These are phyloP conservation scores for Coemansia umbellata DNA, from an alignment of 192 early-diverging fungal genomes.

Conservation along the genomic window DNA sequence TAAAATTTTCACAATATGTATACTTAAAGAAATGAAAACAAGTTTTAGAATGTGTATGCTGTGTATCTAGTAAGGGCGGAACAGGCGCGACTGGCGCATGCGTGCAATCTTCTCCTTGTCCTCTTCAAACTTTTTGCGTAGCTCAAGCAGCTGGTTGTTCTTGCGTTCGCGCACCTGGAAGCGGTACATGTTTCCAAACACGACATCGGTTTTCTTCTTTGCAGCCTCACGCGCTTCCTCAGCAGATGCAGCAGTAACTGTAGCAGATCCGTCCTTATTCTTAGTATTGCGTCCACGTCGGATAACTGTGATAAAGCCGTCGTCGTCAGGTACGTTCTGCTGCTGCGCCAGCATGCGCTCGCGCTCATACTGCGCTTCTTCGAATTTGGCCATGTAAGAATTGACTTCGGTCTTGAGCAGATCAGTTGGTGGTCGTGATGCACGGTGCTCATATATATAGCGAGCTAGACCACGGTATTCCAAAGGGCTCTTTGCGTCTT, in stretches of 20 bases:
- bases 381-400: conserved; percentile 71
- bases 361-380: conserved; percentile 67
- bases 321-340: conserved; percentile 83
- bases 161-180: conserved; percentile 94
- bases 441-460: conserved; percentile 39
- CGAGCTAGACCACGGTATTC: conserved; percentile 36
- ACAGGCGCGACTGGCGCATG: conserved; percentile 74
- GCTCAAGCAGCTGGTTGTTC: conserved; percentile 78
- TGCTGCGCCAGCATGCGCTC: conserved; percentile 60
- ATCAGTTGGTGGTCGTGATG: conserved; percentile 35
- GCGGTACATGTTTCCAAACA: conserved; percentile 85
- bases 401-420: conserved; percentile 66
- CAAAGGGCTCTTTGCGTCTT: conserved; percentile 25
- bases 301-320: conserved; percentile 87
- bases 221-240: conserved; percentile 59
- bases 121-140: conserved; percentile 90
- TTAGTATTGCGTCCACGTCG: conserved; percentile 61
- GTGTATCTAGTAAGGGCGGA: conserved; percentile 75
- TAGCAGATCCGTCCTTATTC: conserved; percentile 67
- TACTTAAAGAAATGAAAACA: too few relatives aligned
- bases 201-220: conserved; percentile 62
- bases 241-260: conserved; percentile 57
- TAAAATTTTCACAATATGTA: not conserved
- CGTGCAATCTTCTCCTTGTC: conserved; percentile 80
- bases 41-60: not conserved